Evolutionary conservation across 768 basidiomycete genomes (phyloP).

Genomic region (Naganishia kalamii): DNA sequence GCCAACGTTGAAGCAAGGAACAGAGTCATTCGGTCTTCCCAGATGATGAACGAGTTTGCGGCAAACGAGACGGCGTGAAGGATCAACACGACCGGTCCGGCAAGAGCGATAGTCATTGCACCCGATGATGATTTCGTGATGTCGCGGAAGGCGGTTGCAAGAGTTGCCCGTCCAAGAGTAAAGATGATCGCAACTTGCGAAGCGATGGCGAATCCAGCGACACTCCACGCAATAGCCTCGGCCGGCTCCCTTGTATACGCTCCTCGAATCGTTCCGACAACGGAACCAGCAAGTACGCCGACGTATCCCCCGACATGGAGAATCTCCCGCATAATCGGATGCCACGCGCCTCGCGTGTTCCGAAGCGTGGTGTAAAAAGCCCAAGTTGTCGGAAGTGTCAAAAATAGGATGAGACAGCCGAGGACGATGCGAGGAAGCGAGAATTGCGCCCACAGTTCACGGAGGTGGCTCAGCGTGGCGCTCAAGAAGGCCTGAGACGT

Average conservation of each 20-base stretch:
- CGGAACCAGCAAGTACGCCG: conserved; percentile 51
- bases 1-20: conserved; percentile 60
- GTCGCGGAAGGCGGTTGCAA: not conserved
- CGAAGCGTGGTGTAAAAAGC: conserved; percentile 55
- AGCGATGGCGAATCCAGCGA: conserved; percentile 29
- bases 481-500: conserved; percentile 26
- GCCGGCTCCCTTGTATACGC: conserved; percentile 27
- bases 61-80: conserved; percentile 72
- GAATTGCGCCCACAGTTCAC: conserved; percentile 91
- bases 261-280: conserved; percentile 48
- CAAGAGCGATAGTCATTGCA: conserved; percentile 22
- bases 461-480: conserved; percentile 53
- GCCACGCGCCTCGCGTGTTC: conserved; percentile 43
- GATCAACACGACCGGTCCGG: conserved; percentile 41
- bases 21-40: conserved; percentile 80
- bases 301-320: conserved; percentile 56
- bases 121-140: conserved; percentile 17
- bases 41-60: conserved; percentile 95
- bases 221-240: conserved; percentile 37
- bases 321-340: conserved; percentile 45
- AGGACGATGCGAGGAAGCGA: conserved; percentile 67
- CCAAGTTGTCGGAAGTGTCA: conserved; percentile 57
- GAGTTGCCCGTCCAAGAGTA: conserved; percentile 20
- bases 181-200: conserved; percentile 29
- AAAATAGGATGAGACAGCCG: conserved; percentile 60